Evolutionary conservation across 805 yeast genomes (phyloP).

Genomic region (Monosporozyma unispora): DNA sequence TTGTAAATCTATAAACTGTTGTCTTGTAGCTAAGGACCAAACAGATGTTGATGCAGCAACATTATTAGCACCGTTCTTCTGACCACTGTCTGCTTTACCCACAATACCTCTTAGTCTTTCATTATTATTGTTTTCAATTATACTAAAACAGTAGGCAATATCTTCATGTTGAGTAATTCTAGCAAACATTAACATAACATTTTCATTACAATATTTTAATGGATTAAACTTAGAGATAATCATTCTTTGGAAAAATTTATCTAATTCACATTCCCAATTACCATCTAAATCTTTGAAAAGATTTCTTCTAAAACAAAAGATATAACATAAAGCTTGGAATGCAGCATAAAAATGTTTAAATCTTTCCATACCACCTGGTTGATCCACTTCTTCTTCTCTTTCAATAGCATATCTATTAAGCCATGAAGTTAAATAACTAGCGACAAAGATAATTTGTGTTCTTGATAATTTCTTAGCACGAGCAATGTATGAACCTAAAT

Average conservation of each 20-base stretch:
- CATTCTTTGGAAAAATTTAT: slow-evolving; percentile 78
- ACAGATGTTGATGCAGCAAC: not conserved
- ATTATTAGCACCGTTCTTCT: slow-evolving; percentile 14
- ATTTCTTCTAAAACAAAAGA: slow-evolving; percentile 80
- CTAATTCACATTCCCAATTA: slow-evolving; percentile 73
- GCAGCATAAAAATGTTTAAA: slow-evolving; percentile 85
- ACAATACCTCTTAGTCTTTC: slow-evolving; percentile 37
- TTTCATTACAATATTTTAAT: slow-evolving; percentile 83
- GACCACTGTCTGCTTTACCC: slow-evolving; percentile 24
- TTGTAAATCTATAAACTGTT: slow-evolving; percentile 80
- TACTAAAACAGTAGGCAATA: slow-evolving; percentile 86
- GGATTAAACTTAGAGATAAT: slow-evolving; percentile 88
- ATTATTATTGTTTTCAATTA: slow-evolving; percentile 77
- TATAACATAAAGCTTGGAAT: slow-evolving; percentile 81
- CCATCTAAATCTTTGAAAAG: slow-evolving; percentile 39
- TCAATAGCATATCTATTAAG: slow-evolving; percentile 70
- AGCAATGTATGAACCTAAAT: slow-evolving; percentile 81
- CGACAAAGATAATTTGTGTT: slow-evolving; percentile 69
- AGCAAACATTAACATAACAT: slow-evolving; percentile 89
- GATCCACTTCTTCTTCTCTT: slow-evolving; percentile 73
- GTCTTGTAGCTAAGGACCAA: slow-evolving; percentile 48
- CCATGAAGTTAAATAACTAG: slow-evolving; percentile 80
- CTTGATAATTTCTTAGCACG: slow-evolving; percentile 67
- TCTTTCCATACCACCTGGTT: slow-evolving; percentile 72
- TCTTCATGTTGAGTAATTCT: slow-evolving; percentile 82